These are phyloP conservation scores for Coprinopsis marcescibilis DNA, from an alignment of 768 basidiomycete genomes.

Conservation along the genomic window DNA sequence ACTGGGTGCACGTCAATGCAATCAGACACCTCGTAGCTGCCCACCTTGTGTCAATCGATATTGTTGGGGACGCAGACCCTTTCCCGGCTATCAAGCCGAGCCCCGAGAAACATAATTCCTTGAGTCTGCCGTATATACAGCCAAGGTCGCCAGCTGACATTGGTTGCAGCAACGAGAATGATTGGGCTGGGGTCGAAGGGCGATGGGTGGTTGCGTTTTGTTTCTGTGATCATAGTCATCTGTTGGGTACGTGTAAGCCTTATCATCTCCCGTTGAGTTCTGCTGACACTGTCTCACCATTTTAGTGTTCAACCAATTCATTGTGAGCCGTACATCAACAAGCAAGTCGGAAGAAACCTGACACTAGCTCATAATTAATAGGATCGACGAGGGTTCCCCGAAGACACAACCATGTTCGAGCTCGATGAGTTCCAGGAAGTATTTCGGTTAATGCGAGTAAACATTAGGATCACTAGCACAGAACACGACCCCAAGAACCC, in stretches of 20 bases:
- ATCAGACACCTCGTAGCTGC: slow-evolving; percentile 52
- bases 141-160: slow-evolving; percentile 33
- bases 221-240: slow-evolving; percentile 63
- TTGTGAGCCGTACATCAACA: slow-evolving; percentile 18
- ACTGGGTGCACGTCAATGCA: slow-evolving; percentile 57
- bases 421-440: slow-evolving; percentile 45
- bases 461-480: slow-evolving; percentile 35
- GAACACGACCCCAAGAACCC: slow-evolving; percentile 44
- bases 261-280: slow-evolving; percentile 5
- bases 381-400: slow-evolving; percentile 11
- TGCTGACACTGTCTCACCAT: background rate
- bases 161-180: slow-evolving; percentile 21
- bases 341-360: background rate
- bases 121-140: slow-evolving; percentile 53
- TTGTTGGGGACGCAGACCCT: slow-evolving; percentile 18
- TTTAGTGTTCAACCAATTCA: slow-evolving; percentile 44
- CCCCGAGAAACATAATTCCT: too few relatives aligned
- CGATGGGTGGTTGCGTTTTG: slow-evolving; percentile 60
- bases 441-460: slow-evolving; percentile 43
- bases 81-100: too few relatives aligned
- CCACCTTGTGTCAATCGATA: slow-evolving; percentile 26
- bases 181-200: slow-evolving; percentile 60
- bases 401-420: slow-evolving; percentile 44
- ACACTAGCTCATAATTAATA: background rate
- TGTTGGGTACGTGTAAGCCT: slow-evolving; percentile 44